Evolutionary conservation across 768 basidiomycete species (phyloP).

Genomic region (Gautieria morchelliformis): DNA sequence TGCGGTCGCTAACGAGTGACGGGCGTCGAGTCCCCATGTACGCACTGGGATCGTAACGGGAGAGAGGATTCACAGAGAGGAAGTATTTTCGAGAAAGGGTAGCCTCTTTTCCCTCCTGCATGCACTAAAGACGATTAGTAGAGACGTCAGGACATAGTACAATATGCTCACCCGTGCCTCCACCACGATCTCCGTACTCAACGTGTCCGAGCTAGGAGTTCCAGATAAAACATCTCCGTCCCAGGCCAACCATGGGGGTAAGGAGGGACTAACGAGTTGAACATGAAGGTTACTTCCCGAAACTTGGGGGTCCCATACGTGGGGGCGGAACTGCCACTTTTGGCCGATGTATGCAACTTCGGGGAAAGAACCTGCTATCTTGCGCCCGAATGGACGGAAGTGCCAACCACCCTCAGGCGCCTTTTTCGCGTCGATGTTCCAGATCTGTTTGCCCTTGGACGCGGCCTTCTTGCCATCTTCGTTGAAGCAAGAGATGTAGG

Average conservation of each 20-base stretch:
- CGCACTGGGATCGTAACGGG: slow-evolving; percentile 32
- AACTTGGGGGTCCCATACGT: slow-evolving; percentile 95
- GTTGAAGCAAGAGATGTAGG: slow-evolving; percentile 92
- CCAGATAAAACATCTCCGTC: slow-evolving; percentile 76
- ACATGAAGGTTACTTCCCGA: slow-evolving; percentile 74
- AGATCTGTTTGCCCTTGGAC: slow-evolving; percentile 98
- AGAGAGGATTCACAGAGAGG: slow-evolving; percentile 62
- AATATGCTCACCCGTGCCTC: slow-evolving; percentile 55
- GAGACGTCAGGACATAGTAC: background rate
- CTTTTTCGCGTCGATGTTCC: slow-evolving; percentile 97
- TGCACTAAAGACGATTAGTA: slow-evolving; percentile 36
- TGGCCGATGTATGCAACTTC: slow-evolving; percentile 73
- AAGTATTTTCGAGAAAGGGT: slow-evolving; percentile 56
- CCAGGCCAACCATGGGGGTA: slow-evolving; percentile 88
- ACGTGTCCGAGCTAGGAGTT: slow-evolving; percentile 66
- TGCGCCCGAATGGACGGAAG: slow-evolving; percentile 82
- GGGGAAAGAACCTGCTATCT: slow-evolving; percentile 77
- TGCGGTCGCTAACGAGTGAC: slow-evolving; percentile 37
- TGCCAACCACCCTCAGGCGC: slow-evolving; percentile 61
- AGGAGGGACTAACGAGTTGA: slow-evolving; percentile 64
- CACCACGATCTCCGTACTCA: slow-evolving; percentile 64
- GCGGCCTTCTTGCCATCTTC: slow-evolving; percentile 99
- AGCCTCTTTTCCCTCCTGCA: slow-evolving; percentile 68
- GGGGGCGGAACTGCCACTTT: slow-evolving; percentile 83
- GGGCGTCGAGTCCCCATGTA: slow-evolving; percentile 29